phyloP scores from a whole-genome alignment of 169 alveolate genomes.

The Plasmodium chabaudi region DNA sequence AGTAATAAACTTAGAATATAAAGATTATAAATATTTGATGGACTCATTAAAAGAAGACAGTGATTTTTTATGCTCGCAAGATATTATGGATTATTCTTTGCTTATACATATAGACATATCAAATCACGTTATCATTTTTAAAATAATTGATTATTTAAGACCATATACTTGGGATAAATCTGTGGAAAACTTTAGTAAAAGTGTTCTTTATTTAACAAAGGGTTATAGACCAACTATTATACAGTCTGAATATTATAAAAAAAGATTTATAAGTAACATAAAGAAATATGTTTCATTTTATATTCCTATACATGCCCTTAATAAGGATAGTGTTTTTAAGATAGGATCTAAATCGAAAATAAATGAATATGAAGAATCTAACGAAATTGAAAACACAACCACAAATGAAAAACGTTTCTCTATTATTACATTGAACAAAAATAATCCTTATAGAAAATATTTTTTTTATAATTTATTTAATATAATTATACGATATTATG shows the following conservation, averaged over 20 bases:
- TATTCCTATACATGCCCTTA: slow-evolving; percentile 47
- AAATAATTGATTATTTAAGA: slow-evolving; percentile 73
- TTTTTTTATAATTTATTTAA: slow-evolving; percentile 42
- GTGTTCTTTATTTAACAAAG: slow-evolving; percentile 70
- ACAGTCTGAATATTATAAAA: slow-evolving; percentile 73
- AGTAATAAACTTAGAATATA: slow-evolving; percentile 53
- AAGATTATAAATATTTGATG: slow-evolving; percentile 63
- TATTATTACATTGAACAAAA: slow-evolving; percentile 10
- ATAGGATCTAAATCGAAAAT: background rate
- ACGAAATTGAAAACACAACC: too few relatives aligned
- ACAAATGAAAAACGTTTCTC: slow-evolving; percentile 16
- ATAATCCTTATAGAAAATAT: slow-evolving; percentile 41
- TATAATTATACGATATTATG: slow-evolving; percentile 58
- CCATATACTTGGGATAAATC: slow-evolving; percentile 77
- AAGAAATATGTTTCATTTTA: slow-evolving; percentile 59
- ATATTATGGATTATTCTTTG: slow-evolving; percentile 69
- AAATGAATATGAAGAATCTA: too few relatives aligned
- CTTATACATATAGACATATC: slow-evolving; percentile 66
- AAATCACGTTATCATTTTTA: slow-evolving; percentile 49
- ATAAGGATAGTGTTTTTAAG: slow-evolving; percentile 54
- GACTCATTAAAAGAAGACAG: slow-evolving; percentile 64
- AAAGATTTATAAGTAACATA: slow-evolving; percentile 65
- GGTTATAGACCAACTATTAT: slow-evolving; percentile 74
- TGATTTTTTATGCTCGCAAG: slow-evolving; percentile 30
- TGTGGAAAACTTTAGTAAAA: slow-evolving; percentile 71